These are phyloP conservation scores for Eucalyptus erythrocorys DNA, from an alignment of 345 rosid genomes.

Conservation along the genomic window DNA sequence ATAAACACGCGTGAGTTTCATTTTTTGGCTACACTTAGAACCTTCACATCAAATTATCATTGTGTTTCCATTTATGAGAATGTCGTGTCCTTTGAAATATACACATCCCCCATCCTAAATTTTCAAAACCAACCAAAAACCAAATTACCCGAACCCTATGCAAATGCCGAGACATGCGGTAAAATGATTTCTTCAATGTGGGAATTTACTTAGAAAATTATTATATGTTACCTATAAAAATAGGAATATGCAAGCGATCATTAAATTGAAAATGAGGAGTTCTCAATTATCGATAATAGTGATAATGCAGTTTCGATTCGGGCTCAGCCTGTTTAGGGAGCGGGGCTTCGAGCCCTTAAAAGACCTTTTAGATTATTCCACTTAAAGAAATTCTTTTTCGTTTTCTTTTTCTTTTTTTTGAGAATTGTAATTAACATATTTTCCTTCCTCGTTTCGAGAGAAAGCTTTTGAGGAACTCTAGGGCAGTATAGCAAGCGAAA, in stretches of 20 bases:
- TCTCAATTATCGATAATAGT: background rate
- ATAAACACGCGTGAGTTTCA: background rate
- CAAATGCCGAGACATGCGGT: rapidly evolving
- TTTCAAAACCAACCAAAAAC: background rate
- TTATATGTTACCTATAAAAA: no score
- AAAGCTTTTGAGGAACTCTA: background rate
- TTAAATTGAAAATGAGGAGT: background rate
- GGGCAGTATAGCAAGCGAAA: background rate
- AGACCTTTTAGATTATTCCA: background rate
- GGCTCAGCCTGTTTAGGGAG: background rate
- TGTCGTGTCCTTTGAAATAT: background rate
- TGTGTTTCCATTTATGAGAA: background rate
- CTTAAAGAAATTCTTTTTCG: background rate
- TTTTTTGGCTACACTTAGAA: background rate
- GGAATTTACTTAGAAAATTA: background rate
- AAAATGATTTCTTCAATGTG: background rate
- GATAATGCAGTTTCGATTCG: background rate
- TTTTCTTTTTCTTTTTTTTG: background rate
- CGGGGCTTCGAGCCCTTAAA: background rate
- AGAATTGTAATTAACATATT: no score
- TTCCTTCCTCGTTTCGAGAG: background rate
- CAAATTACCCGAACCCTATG: background rate
- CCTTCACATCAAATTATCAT: background rate
- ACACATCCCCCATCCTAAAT: background rate
- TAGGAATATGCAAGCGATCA: background rate